A percentile compares a stretch with the other conserved stretches of the same genome.
Evolutionary conservation across 306 rosid species (phyloP).

Genomic region (Vicia villosa): DNA sequence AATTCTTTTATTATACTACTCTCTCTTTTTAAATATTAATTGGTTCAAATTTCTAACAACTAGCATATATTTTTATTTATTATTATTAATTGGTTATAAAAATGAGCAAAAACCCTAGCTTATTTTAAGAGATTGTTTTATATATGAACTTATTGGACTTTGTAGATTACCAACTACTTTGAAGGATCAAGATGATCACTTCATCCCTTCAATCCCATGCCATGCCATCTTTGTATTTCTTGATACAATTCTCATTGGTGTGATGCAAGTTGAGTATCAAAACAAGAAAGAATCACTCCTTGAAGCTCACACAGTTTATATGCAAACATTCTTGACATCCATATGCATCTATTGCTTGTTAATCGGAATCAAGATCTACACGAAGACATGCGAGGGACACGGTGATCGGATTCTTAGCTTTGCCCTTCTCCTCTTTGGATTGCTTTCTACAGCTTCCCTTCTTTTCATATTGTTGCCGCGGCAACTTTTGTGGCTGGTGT

Average conservation of each 20-base stretch:
- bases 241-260: conserved; percentile 27
- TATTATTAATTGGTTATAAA: neutral
- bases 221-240: conserved; percentile 40
- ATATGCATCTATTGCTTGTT: conserved; percentile 16
- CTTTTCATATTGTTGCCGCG: neutral
- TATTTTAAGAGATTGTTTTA: neutral
- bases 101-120: neutral
- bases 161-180: conserved; percentile 11
- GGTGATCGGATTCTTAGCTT: neutral
- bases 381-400: neutral
- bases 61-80: neutral
- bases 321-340: conserved; percentile 26
- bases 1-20: neutral
- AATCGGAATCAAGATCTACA: conserved; percentile 16
- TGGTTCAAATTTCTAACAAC: neutral
- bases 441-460: conserved; percentile 29
- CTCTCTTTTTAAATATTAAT: neutral
- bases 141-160: neutral
- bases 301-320: conserved; percentile 15
- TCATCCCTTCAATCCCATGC: conserved; percentile 9
- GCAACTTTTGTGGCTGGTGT: conserved; percentile 12
- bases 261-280: conserved; percentile 30
- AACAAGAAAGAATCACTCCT: conserved; percentile 27
- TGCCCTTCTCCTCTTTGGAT: conserved; percentile 22
- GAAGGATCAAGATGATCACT: neutral